Percentiles rank a stretch among this genome's conserved stretches.
These are phyloP conservation scores for Sphaerobolus stellatus DNA, from an alignment of 1,284 basidiomycete genomes.

Conservation along the genomic window DNA sequence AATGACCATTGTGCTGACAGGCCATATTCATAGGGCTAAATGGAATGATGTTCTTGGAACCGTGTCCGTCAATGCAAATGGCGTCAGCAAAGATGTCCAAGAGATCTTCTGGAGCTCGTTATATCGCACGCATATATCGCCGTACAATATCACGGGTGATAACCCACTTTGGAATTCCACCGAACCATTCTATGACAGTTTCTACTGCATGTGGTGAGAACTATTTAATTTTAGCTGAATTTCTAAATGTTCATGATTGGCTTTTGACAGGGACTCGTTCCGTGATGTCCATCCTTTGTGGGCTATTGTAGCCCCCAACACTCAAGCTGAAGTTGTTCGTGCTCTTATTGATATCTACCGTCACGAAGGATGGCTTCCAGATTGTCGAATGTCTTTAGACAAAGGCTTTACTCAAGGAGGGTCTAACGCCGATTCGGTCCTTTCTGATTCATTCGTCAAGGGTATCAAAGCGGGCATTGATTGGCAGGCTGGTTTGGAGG, in stretches of 20 bases:
- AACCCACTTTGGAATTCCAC: slow-evolving; percentile 65
- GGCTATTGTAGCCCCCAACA: slow-evolving; percentile 18
- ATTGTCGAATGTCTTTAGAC: slow-evolving; percentile 19
- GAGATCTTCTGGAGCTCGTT: slow-evolving; percentile 62
- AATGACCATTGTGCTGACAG: slow-evolving; percentile 9
- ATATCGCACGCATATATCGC: slow-evolving; percentile 65
- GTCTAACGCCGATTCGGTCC: slow-evolving; percentile 28
- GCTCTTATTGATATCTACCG: slow-evolving; percentile 23
- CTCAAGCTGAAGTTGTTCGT: slow-evolving; percentile 18
- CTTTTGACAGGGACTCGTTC: slow-evolving; percentile 21
- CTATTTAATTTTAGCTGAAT: not conserved
- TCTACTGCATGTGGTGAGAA: slow-evolving; percentile 54
- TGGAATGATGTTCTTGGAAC: slow-evolving; percentile 60
- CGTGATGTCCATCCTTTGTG: slow-evolving; percentile 21
- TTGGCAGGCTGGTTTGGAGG: slow-evolving; percentile 24
- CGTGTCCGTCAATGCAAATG: slow-evolving; percentile 51
- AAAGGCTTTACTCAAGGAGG: slow-evolving; percentile 23
- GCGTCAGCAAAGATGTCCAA: slow-evolving; percentile 49
- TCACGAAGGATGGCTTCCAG: slow-evolving; percentile 20
- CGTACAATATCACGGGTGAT: slow-evolving; percentile 70
- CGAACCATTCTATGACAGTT: slow-evolving; percentile 66
- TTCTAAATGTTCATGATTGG: not conserved
- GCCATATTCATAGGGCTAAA: slow-evolving; percentile 27
- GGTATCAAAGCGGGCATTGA: slow-evolving; percentile 20
- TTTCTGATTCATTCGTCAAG: slow-evolving; percentile 30